A percentile compares a stretch with the other conserved stretches of the same genome.
Conservation (phyloP, 176 grass and related monocot species). For the Tillandsia leiboldiana region DNA sequence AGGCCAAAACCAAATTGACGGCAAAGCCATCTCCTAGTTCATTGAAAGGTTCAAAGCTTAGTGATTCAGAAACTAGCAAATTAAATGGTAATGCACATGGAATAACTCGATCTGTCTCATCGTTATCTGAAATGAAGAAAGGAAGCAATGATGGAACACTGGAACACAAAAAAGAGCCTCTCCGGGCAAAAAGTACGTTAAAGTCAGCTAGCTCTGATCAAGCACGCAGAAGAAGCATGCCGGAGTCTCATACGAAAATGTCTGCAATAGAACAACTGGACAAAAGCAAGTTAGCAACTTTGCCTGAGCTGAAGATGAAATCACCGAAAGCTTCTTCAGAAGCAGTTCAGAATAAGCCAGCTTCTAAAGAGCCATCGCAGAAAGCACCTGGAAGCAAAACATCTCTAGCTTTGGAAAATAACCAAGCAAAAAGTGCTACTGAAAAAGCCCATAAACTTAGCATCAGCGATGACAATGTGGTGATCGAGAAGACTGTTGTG, state of each 20-base stretch:
- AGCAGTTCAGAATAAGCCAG: slow-evolving; percentile 16
- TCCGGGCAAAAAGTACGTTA: slow-evolving; percentile 25
- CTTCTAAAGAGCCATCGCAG: slow-evolving; percentile 28
- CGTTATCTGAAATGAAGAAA: slow-evolving; percentile 52
- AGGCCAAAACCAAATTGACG: not conserved
- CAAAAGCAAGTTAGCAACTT: slow-evolving; percentile 69
- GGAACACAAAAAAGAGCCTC: not conserved
- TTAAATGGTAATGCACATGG: slow-evolving; percentile 24
- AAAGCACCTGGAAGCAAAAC: slow-evolving; percentile 20
- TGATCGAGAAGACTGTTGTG: slow-evolving; percentile 61
- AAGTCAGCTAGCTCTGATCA: slow-evolving; percentile 24
- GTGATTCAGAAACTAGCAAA: slow-evolving; percentile 21
- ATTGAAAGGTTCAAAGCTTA: slow-evolving; percentile 53
- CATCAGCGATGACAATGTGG: slow-evolving; percentile 31
- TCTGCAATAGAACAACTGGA: slow-evolving; percentile 51
- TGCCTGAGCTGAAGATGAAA: slow-evolving; percentile 62
- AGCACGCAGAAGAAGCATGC: slow-evolving; percentile 30
- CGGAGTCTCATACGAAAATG: slow-evolving; percentile 52
- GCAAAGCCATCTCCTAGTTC: slow-evolving; percentile 45
- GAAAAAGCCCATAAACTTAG: slow-evolving; percentile 20
- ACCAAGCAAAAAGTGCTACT: slow-evolving; percentile 22
- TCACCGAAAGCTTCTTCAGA: slow-evolving; percentile 22
- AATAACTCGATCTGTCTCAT: slow-evolving; percentile 63
- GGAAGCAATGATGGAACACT: slow-evolving; percentile 33
- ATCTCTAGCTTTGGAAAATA: slow-evolving; percentile 19